Evolutionary conservation across 331 rosid species (phyloP).

Genomic region (Phaseolus coccineus): DNA sequence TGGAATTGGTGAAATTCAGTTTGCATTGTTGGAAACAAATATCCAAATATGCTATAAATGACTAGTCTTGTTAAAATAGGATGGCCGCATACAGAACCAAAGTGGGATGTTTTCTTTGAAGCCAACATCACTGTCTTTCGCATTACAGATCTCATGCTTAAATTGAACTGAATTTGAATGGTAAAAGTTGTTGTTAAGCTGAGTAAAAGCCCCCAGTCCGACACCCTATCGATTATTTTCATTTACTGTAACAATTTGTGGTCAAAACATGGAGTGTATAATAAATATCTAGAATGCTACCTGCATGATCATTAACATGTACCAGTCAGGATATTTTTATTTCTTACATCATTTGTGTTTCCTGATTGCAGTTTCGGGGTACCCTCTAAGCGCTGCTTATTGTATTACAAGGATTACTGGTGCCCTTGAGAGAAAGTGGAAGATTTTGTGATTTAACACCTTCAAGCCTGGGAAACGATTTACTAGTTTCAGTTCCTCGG

Average conservation of each 20-base stretch:
- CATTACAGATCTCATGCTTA: not conserved
- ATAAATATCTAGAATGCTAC: constrained; percentile 4
- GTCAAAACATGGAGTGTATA: not conserved
- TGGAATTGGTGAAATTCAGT: no score
- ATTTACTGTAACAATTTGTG: not conserved
- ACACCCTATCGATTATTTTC: not conserved
- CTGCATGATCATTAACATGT: not conserved
- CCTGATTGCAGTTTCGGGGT: constrained; percentile 70
- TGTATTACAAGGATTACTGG: constrained; percentile 71
- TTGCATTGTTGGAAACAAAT: no score
- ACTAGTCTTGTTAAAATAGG: not conserved
- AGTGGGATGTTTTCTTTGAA: not conserved
- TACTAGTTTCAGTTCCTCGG: not conserved
- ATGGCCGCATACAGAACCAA: not conserved
- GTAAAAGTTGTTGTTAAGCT: not conserved
- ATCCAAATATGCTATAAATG: not conserved
- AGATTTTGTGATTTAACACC: constrained; percentile 58
- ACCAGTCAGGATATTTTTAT: not conserved
- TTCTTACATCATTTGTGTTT: constrained; percentile 26
- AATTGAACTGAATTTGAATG: not conserved
- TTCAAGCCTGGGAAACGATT: constrained; percentile 3
- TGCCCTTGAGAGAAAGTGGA: constrained; percentile 75
- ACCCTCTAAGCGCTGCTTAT: constrained; percentile 85
- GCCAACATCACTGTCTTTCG: constrained; percentile 5
- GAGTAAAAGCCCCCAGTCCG: not conserved